Base-by-base conservation (phyloP, 306 rosid species). In the Casuarina glauca region DNA sequence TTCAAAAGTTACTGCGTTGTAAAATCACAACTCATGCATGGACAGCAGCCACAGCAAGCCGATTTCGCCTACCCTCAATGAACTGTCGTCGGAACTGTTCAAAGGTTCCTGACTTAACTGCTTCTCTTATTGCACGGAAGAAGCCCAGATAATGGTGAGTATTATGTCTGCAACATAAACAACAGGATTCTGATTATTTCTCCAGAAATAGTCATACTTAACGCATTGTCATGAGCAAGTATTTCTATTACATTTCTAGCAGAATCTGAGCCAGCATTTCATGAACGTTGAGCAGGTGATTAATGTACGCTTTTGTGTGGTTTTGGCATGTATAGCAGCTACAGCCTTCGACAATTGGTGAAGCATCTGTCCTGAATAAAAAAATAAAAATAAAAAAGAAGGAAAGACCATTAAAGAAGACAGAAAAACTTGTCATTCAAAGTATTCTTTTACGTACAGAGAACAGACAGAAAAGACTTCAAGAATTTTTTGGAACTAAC, bases 201-300 rank as follows among this genome's bases (percentile, higher is more conserved):
- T 39, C 32, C 15, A 48, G 3, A 39, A 44, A 45, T 55, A 74
- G 20, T 74, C n/a, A 46, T 6, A 12, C 13, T 38, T 44, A 26
- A 38, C 6, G 39, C 53, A 69, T 13, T 20, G 41, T 49, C 68
- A 38, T 57, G 69, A 49, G 74, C 48, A 57, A 74, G 70, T 45
- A 76, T 53, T 75, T 36, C 15, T 26, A 87, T 26, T 88, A 94
- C 98, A 92, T 89, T 86, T 92, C 98, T 8, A 90, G 87, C 48
- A 94, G 91, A 76, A 69, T 94, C 64, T 92, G 96, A 60, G 97
- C 97, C 85, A 94, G 90, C 98, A 94, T 94, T 89, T 94, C 98
- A 51, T 90, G 95, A 71, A 89, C 96, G 80, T 94, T 94, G 79
- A 92, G 87, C 69, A 94, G 81, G 86, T 95, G 97, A 88, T 92